Evolutionary conservation across 2,329 filamentous ascomycete genomes (phyloP), one percentile per base, ranked within the genome.

Genomic region (Sporothrix protearum): DNA sequence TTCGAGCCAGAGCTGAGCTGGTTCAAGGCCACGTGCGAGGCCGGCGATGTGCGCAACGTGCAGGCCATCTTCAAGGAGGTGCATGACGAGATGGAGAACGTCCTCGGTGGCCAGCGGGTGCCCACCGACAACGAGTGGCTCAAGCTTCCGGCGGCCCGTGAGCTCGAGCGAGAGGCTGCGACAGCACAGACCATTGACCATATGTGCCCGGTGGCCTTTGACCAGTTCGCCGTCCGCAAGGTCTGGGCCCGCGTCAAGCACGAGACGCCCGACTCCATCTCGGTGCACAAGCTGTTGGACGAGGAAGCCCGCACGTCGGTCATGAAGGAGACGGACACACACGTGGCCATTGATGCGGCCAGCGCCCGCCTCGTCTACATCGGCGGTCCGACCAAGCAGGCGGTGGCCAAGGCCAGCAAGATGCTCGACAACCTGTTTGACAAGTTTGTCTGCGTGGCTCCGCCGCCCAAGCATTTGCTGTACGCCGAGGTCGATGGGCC

Each of bases 171-270:
- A 47, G 14, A 14, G 36, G 66, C 8, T 12, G 30, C 49, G 7
- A 53, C 49, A 12, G 28, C 25, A 3, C 6, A 36, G 22, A 22
- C 28, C 14, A 61, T 68, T n/a, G 73, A 76, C 68, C 61, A 69
- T n/a, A 64, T 74, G 22, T 73, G 74, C 63, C 75, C 75, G 1
- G 14, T 61, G 0, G 6, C 42, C 3, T 73, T 76, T 42, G 73
- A 74, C 53, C 42, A 51, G 12, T 76, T 70, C 47, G 28, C 25
- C 1, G 69, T 61, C 66, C 72, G 59, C n/a, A 70, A 47, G 0
- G 71, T 75, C 5, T 79, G 77, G 77, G 72, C 73, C 7, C 75
- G 76, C 12, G 69, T 78, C 6, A 75, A 75, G 51, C 59, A 76
- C 42, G 72, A 74, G 16, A 73, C 75, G 47, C 69, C 72, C 5